These are phyloP conservation scores for Striga hermonthica DNA, from an alignment of 305 asterid genomes.

Conservation along the genomic window DNA sequence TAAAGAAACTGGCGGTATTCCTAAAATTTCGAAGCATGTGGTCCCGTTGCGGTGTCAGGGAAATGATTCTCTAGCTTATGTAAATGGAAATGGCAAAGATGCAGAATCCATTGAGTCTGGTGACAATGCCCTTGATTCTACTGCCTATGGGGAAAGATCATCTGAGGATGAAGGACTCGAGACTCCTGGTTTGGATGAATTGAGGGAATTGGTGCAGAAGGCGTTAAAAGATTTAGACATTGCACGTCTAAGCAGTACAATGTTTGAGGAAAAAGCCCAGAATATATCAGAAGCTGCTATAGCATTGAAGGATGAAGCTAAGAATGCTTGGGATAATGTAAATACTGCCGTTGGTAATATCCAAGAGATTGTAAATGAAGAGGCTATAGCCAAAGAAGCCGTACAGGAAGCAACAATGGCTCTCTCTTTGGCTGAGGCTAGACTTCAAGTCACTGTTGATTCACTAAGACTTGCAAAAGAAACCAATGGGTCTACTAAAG, in stretches of 20 bases:
- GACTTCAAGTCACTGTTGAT: conserved; percentile 61
- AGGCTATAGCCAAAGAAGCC: conserved; percentile 65
- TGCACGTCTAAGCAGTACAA: conserved; percentile 66
- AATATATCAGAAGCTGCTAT: conserved; percentile 90
- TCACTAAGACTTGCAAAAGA: conserved; percentile 45
- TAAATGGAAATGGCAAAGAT: conserved; percentile 60
- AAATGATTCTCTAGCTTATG: conserved; percentile 76
- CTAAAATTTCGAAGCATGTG: conserved; percentile 38
- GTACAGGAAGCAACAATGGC: conserved; percentile 64
- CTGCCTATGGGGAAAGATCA: conserved; percentile 39
- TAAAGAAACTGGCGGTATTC: conserved; percentile 31
- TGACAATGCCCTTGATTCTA: conserved; percentile 35
- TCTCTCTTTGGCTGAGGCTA: conserved; percentile 84
- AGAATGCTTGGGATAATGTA: conserved; percentile 62
- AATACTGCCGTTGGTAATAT: conserved; percentile 45
- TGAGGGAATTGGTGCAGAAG: conserved; percentile 75
- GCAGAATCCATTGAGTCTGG: conserved; percentile 45
- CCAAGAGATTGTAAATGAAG: conserved; percentile 69
- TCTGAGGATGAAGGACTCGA: conserved; percentile 36
- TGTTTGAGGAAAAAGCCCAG: conserved; percentile 94
- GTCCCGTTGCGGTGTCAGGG: conserved; percentile 60
- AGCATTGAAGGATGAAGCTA: conserved; percentile 83
- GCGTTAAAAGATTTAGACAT: conserved; percentile 72
- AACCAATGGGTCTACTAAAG: conserved; percentile 37
- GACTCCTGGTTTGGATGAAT: conserved; percentile 63